Base-by-base conservation (phyloP, 495 filamentous ascomycete genomes). In the Chaetomium cochliodes region DNA sequence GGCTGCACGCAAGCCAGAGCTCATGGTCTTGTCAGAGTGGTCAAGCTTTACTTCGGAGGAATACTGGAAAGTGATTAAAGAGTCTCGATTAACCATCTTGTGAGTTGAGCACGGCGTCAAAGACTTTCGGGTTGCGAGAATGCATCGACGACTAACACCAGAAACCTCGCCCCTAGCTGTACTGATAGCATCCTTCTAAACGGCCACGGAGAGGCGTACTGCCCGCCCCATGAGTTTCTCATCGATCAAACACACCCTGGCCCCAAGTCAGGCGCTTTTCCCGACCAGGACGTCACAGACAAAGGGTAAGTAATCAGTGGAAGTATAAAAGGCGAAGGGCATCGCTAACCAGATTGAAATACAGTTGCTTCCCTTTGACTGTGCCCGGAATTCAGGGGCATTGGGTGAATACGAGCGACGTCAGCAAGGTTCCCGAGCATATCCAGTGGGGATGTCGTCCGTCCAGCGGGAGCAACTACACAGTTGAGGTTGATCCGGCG, bases 161-260 rank as follows among this genome's bases (percentile, higher is more conserved):
- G 9, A 22, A 2, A 28, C 8, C 50, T 11, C 50, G 8, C 22
- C 22, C 25, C 3, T 30, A 53, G 50, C 15, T 53, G 50, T 11
- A 23, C 28, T 16, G 50, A 53, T 26, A 53, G 50, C 23, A 53
- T 53, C 15, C 23, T 53, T n/a, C 12, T 53, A 11, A 53, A 53
- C 50, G 50, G 50, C 23, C 50, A 53, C 7, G 50, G 50, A 13
- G 50, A 53, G 50, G 50, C 50, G 9, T 53, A 53, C 50, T 53
- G 50, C 23, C 50, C 50, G 25, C 50, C 50, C 3, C 50, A 53
- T 3, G 22, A 26, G 13, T 53, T 53, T 53, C 50, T 53, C 16
- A 53, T 53, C 50, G 25, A 53, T 2, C 16, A 53, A 6, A 53
- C 50, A 25, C 2, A 53, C 7, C 50, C 50, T 9, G 22, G 22